Conservation (phyloP, 2,329 filamentous ascomycete genomes). For the Bipolaris bicolor region DNA sequence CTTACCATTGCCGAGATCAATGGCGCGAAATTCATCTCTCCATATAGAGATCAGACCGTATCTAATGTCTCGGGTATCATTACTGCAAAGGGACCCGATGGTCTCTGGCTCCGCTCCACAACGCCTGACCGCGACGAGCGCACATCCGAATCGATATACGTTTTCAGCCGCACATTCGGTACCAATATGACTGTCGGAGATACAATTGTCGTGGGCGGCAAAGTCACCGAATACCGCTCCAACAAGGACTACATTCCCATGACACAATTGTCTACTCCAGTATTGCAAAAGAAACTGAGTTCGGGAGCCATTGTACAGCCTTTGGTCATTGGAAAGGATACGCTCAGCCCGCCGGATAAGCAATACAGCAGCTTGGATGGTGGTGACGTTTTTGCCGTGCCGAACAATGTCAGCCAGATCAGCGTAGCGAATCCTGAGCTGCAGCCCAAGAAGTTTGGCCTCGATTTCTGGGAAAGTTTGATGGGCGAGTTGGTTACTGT, state of each 20-base stretch:
- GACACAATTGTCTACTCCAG: constrained; percentile 66
- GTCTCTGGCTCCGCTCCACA: constrained; percentile 69
- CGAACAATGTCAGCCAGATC: constrained; percentile 65
- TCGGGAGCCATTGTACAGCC: constrained; percentile 62
- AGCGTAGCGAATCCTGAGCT: constrained; percentile 66
- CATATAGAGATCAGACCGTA: constrained; percentile 62
- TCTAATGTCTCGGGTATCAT: constrained; percentile 67
- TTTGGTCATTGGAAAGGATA: constrained; percentile 66
- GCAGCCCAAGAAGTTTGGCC: constrained; percentile 65
- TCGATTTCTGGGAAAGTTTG: constrained; percentile 77
- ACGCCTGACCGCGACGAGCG: constrained; percentile 60
- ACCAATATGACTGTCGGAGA: constrained; percentile 61
- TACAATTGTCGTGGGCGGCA: constrained; percentile 65
- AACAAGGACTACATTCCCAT: constrained; percentile 64
- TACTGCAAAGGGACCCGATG: constrained; percentile 66
- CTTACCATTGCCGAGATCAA: constrained; percentile 67
- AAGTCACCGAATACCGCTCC: constrained; percentile 65
- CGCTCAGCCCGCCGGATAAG: constrained; percentile 63
- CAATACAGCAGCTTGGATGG: constrained; percentile 67
- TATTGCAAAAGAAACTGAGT: constrained; percentile 61
- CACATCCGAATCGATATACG: constrained; percentile 70
- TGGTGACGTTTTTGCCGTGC: constrained; percentile 69
- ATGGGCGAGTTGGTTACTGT: constrained; percentile 71
- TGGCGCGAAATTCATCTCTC: constrained; percentile 68
- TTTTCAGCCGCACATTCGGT: constrained; percentile 62